These are phyloP conservation scores for Carex kokanica DNA, from an alignment of 176 grass and related monocot species.

Conservation along the genomic window DNA sequence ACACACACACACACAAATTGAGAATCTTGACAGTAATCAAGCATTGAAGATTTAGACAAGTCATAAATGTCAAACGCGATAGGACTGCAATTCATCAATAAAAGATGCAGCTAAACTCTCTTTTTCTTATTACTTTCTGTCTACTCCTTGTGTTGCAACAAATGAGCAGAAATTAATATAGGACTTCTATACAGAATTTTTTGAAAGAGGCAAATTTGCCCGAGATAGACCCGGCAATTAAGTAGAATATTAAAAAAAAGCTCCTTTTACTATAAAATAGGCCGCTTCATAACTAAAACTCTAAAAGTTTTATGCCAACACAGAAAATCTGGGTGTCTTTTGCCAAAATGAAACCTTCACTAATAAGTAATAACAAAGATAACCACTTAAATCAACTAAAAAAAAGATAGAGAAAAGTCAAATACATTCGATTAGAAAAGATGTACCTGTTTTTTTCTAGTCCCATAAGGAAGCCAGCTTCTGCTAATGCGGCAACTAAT, in stretches of 20 bases:
- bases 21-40: neutral
- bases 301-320: neutral
- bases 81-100: neutral
- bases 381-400: neutral
- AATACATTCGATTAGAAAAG: neutral
- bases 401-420: neutral
- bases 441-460: slow-evolving; percentile 81
- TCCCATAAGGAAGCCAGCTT: slow-evolving; percentile 93
- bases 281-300: neutral
- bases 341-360: neutral
- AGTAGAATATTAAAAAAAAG: neutral
- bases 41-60: neutral
- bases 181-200: neutral
- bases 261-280: neutral
- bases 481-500: slow-evolving; percentile 74
- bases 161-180: neutral
- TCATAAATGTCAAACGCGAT: neutral
- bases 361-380: neutral
- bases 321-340: neutral
- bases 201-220: neutral
- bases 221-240: neutral
- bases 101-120: neutral
- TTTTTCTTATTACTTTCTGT: neutral
- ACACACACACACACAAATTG: neutral
- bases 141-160: neutral